Base-by-base conservation (phyloP, 139 green algal genomes). In the Chlamydomonas schloesseri region DNA sequence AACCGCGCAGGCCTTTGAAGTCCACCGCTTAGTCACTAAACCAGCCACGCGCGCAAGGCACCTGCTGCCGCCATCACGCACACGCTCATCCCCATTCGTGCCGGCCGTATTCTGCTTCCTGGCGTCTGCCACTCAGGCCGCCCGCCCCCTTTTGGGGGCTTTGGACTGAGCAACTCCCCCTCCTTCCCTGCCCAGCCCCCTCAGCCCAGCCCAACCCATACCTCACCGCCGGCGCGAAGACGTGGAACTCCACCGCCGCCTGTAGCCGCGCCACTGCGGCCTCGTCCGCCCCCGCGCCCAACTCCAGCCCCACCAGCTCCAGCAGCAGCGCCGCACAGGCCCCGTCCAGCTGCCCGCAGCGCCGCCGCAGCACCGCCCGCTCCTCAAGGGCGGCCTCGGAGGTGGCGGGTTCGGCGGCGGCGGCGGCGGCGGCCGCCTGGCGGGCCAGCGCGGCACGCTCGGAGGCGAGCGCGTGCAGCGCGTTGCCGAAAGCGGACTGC, bases 221-320 rank as follows among this genome's bases (percentile, higher is more conserved):
- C 64, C 26, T 73, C 57, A 68, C 83, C 86, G 84, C 90, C n/a
- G 84, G 89, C 57, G 89, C 73, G 70, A 95, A 97, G 69, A 90
- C 92, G 72, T 94, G 92, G 81, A 92, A 98, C 89, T 98, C 95
- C 47, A 96, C 72, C 70, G 92, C 58, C 17, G 92, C 95, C 74
- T 94, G 92, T 18, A 96, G 55, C 31, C 86, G 81, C 2, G 83
- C 93, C 28, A 98, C 74, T 4, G 83, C 95, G 29, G 62, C 83
- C 88, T 98, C 94, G 0, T 60, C 92, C 83, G 93, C 77, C 14
- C 95, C 94, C 1, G 88, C 82, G 31, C 91, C 74, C 67, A 96
- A 65, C 69, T 94, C 90, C 26, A 94, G 76, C 3, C 77, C 58
- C 2, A 83, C 33, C 5, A 88, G 83, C 29, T 92, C 86, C 70